Conservation (phyloP, 1,284 basidiomycete species). For the Pseudozyma sp. region DNA sequence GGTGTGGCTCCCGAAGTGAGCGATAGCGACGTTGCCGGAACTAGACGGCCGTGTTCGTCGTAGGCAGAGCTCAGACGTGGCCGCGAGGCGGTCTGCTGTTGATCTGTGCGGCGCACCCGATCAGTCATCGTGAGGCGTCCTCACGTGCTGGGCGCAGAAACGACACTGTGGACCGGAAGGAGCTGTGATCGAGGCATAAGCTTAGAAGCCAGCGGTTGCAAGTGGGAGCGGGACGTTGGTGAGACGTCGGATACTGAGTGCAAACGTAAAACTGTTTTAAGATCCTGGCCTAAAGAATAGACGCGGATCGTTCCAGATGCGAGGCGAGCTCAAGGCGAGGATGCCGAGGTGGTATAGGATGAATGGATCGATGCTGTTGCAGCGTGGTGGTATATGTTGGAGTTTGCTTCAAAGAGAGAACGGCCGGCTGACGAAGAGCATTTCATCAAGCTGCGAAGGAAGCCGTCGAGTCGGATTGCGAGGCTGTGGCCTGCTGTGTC, state of each 20-base stretch:
- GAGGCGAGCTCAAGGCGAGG: neutral
- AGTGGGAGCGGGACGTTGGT: too few species aligned
- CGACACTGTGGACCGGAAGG: too few species aligned
- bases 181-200: too few species aligned
- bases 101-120: slow-evolving; percentile 20
- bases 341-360: neutral
- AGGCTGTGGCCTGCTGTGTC: too few species aligned
- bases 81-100: slow-evolving; percentile 17
- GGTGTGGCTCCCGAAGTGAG: slow-evolving; percentile 10
- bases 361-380: neutral
- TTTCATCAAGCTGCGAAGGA: too few species aligned
- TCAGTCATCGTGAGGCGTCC: slow-evolving; percentile 24
- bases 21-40: slow-evolving; percentile 12
- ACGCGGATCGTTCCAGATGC: neutral
- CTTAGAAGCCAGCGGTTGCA: too few species aligned
- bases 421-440: neutral
- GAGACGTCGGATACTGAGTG: too few species aligned
- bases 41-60: slow-evolving; percentile 22
- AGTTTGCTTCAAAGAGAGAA: neutral
- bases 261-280: too few species aligned
- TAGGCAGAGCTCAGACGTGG: slow-evolving; percentile 29
- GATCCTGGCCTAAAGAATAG: neutral
- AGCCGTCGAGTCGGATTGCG: neutral
- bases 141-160: too few species aligned
- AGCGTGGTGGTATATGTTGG: neutral